Evolutionary conservation across 2,329 filamentous ascomycete genomes (phyloP).

Genomic region (Nigrospora sphaerica): DNA sequence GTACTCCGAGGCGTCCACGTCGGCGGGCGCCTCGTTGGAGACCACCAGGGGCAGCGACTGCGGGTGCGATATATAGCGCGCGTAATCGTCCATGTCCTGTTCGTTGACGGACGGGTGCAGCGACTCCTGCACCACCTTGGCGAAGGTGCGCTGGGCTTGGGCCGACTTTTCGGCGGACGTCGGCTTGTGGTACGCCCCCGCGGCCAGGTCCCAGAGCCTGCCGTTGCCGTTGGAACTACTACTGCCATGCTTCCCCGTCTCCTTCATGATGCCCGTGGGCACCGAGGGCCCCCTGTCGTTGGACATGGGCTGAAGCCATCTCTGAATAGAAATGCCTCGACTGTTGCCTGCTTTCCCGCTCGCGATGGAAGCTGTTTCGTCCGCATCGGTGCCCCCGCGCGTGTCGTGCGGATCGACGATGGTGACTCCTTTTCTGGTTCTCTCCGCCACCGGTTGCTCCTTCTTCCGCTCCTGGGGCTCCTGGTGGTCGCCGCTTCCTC

Average conservation of each 20-base stretch:
- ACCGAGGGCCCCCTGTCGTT: slow-evolving; percentile 22
- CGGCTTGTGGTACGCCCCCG: slow-evolving; percentile 38
- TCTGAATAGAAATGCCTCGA: slow-evolving; percentile 48
- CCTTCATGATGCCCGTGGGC: slow-evolving; percentile 52
- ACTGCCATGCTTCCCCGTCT: slow-evolving; percentile 14
- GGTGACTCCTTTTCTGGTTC: slow-evolving; percentile 57
- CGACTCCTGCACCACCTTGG: slow-evolving; percentile 77
- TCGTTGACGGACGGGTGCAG: slow-evolving; percentile 75
- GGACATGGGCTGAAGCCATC: slow-evolving; percentile 50
- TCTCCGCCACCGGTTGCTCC: background rate
- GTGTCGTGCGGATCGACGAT: slow-evolving; percentile 55
- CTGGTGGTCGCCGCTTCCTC: slow-evolving; percentile 36
- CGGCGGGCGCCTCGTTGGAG: slow-evolving; percentile 56
- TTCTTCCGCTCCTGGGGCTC: slow-evolving; percentile 6
- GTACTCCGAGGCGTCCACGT: slow-evolving; percentile 58
- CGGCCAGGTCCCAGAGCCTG: slow-evolving; percentile 10
- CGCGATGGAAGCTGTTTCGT: slow-evolving; percentile 30
- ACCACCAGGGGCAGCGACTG: slow-evolving; percentile 80
- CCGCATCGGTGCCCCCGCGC: slow-evolving; percentile 28
- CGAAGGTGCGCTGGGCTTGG: slow-evolving; percentile 81
- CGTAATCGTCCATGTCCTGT: slow-evolving; percentile 78
- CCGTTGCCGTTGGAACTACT: slow-evolving; percentile 1
- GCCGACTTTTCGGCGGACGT: slow-evolving; percentile 68
- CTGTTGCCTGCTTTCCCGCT: slow-evolving; percentile 30
- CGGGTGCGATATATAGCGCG: slow-evolving; percentile 81